A percentile compares a stretch with the other conserved stretches of the same genome.
Evolutionary conservation across 805 yeast genomes (phyloP).

Genomic region (Wickerhamiella hasegawae): DNA sequence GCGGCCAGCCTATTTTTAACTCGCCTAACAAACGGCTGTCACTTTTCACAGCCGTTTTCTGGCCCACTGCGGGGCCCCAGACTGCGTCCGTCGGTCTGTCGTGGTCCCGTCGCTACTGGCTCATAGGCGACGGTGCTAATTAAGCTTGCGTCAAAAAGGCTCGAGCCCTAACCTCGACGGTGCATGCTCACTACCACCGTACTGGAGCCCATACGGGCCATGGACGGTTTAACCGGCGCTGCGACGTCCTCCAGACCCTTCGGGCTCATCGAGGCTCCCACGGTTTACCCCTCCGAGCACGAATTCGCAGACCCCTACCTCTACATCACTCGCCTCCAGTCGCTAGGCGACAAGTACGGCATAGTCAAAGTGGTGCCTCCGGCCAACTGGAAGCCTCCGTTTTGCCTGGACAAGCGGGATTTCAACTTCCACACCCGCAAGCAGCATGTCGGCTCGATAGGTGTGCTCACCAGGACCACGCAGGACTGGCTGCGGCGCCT

Average conservation of each 20-base stretch:
- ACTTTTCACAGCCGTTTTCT: no score
- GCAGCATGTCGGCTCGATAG: not conserved
- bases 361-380: constrained; percentile 67
- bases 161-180: not conserved
- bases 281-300: constrained; percentile 35
- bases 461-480: not conserved
- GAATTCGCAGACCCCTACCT: constrained; percentile 50
- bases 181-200: not conserved
- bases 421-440: constrained; percentile 1
- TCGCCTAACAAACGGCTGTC: no score
- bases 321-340: constrained; percentile 38
- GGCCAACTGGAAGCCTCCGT: constrained; percentile 26
- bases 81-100: no score
- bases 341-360: constrained; percentile 45
- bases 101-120: no score
- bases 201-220: no score
- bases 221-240: not conserved
- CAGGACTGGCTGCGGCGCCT: not conserved
- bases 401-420: constrained; percentile 20
- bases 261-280: constrained; percentile 31
- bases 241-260: constrained; percentile 1
- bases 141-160: no score
- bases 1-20: no score
- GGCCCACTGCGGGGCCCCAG: no score
- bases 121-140: no score